A percentile compares a stretch with the other conserved stretches of the same genome.
These are phyloP conservation scores for Vitis hybrid DNA, from an alignment of 177 flowering plant species.

Conservation along the genomic window DNA sequence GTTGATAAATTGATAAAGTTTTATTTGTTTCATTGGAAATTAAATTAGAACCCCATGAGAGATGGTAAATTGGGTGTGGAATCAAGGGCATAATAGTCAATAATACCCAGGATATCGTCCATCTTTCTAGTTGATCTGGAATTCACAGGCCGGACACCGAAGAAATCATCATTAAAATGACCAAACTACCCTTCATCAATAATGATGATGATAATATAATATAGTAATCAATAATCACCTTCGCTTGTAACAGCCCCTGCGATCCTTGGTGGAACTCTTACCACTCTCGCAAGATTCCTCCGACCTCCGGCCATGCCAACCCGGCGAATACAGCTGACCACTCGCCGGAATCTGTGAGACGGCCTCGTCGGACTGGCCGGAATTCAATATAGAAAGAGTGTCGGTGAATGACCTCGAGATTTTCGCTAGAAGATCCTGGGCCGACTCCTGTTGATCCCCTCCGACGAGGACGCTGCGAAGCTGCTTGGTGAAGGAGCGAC, in stretches of 20 bases:
- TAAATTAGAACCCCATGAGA: not conserved
- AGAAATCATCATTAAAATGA: not conserved
- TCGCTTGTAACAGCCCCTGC: not conserved
- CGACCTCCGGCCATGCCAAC: conserved; percentile 15
- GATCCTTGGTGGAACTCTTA: conserved; percentile 24
- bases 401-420: conserved; percentile 24
- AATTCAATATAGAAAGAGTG: conserved; percentile 20
- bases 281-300: conserved; percentile 34
- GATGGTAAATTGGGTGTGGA: not conserved
- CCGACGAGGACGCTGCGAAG: conserved; percentile 20
- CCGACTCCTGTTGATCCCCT: not conserved
- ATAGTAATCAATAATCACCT: not conserved
- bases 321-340: not conserved
- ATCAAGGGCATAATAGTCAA: not conserved
- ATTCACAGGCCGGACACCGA: not conserved
- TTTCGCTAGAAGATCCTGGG: conserved; percentile 22
- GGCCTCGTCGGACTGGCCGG: conserved; percentile 18
- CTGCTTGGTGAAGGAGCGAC: conserved; percentile 24
- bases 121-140: not conserved
- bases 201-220: not conserved
- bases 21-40: not conserved
- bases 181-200: conserved; percentile 8
- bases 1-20: not conserved
- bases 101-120: not conserved
- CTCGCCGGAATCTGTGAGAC: conserved; percentile 11